Percentiles rank a stretch among this genome's conserved stretches.
Conservation (phyloP, 805 yeast species). For the Nakazawaea wyomingensis region DNA sequence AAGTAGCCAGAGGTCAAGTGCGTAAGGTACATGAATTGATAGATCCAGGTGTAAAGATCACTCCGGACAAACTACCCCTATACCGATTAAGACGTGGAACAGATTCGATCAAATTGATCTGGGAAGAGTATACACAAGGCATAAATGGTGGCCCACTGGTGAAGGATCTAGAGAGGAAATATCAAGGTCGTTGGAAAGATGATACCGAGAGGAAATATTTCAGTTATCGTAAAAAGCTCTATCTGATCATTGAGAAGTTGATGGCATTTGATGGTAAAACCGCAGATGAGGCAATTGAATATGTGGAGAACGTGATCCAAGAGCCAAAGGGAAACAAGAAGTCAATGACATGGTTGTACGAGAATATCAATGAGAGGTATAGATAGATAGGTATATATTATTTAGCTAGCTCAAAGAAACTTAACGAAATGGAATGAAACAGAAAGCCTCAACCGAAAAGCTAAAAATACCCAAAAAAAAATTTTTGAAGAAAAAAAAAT, state of each 20-base stretch:
- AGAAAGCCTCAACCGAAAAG: no score
- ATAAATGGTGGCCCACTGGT: conserved; percentile 35
- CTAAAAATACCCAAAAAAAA: no score
- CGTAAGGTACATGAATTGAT: neutral
- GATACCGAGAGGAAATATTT: conserved; percentile 13
- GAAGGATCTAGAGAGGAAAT: conserved; percentile 31
- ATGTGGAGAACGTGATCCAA: conserved; percentile 4
- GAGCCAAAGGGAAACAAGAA: conserved; percentile 1
- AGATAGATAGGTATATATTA: neutral
- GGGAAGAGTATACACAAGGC: conserved; percentile 32
- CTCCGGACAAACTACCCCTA: conserved; percentile 2
- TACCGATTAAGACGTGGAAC: conserved; percentile 9
- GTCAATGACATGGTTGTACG: conserved; percentile 13
- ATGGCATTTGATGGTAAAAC: conserved; percentile 6
- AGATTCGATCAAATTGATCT: conserved; percentile 8
- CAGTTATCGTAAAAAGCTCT: conserved; percentile 10
- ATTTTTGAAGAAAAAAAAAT: no score
- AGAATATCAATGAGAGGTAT: conserved; percentile 3
- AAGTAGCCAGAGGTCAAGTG: neutral
- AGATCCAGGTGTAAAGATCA: neutral
- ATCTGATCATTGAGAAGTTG: conserved; percentile 8
- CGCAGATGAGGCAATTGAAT: conserved; percentile 8
- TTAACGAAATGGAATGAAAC: no score
- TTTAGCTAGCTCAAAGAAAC: no score
- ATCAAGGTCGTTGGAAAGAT: conserved; percentile 36